These are phyloP conservation scores for Raffaelea albimanens DNA, from an alignment of 2,329 filamentous ascomycete species.

Conservation along the genomic window DNA sequence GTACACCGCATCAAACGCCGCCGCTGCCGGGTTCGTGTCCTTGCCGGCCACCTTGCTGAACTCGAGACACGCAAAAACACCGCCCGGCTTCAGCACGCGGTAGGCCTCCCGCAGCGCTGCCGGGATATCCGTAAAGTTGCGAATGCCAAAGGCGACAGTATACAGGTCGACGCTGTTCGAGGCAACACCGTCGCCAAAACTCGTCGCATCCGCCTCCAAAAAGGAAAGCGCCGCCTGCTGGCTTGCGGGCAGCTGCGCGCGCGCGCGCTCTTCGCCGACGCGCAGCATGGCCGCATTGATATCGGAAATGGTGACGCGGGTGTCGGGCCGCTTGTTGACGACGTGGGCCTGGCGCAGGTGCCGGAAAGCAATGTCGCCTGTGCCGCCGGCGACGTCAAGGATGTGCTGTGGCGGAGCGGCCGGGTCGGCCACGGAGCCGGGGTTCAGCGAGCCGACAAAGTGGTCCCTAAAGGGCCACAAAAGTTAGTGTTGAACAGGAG, in stretches of 20 bases:
- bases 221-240: conserved; percentile 58
- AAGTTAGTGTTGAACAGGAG: too few relatives aligned
- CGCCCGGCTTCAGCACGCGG: conserved; percentile 85
- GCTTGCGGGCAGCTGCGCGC: conserved; percentile 41
- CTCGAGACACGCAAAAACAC: conserved; percentile 92
- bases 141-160: conserved; percentile 94
- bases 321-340: conserved; percentile 69
- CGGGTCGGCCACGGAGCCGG: conserved; percentile 47
- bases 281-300: conserved; percentile 94
- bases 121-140: conserved; percentile 92
- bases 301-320: conserved; percentile 83
- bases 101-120: conserved; percentile 73
- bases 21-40: conserved; percentile 39
- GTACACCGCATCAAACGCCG: conserved; percentile 76
- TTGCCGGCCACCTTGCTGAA: conserved; percentile 66
- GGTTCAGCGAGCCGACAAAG: conserved; percentile 86
- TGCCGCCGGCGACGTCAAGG: conserved; percentile 93
- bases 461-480: conserved; percentile 50
- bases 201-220: conserved; percentile 83
- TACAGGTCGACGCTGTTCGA: conserved; percentile 79
- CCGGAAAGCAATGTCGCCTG: conserved; percentile 95
- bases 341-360: conserved; percentile 80
- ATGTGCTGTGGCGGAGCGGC: conserved; percentile 55
- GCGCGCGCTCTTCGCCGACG: conserved; percentile 73
- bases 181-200: conserved; percentile 49